A percentile compares a stretch with the other conserved stretches of the same genome.
Conservation (phyloP, 768 basidiomycete species). For the Trametes coccinea region DNA sequence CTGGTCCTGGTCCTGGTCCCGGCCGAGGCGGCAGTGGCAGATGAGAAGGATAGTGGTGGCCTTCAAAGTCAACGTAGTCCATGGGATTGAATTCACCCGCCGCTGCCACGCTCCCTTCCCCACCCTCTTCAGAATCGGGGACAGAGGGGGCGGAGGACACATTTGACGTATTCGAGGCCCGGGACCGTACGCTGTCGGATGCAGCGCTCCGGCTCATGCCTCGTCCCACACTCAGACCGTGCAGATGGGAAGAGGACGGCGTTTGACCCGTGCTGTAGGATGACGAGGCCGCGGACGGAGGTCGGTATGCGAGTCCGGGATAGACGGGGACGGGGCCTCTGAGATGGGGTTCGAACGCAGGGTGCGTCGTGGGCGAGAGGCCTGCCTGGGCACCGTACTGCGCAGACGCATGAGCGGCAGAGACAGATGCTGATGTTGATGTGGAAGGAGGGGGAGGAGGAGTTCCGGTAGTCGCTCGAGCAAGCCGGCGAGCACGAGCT, state of each 20-base stretch:
- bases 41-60: not conserved
- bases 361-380: not conserved
- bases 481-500: not conserved
- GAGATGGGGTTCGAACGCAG: constrained; percentile 18
- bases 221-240: not conserved
- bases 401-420: not conserved
- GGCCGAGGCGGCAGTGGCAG: constrained; percentile 4
- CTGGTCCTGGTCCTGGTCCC: not conserved
- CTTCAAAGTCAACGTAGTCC: constrained; percentile 9
- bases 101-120: constrained; percentile 3
- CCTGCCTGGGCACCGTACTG: not conserved
- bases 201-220: constrained; percentile 16
- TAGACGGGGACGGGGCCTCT: constrained; percentile 19
- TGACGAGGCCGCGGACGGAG: constrained; percentile 16
- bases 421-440: not conserved
- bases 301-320: constrained; percentile 18
- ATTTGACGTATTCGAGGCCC: constrained; percentile 12
- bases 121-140: constrained; percentile 17
- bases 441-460: not conserved
- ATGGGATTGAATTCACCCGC: not conserved
- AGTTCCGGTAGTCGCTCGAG: not conserved
- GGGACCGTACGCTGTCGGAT: constrained; percentile 18
- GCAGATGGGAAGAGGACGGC: not conserved
- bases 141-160: constrained; percentile 19
- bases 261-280: constrained; percentile 2